These are phyloP conservation scores for Drechslerella coelobrocha DNA, from an alignment of 2,329 filamentous ascomycete genomes.

Conservation along the genomic window DNA sequence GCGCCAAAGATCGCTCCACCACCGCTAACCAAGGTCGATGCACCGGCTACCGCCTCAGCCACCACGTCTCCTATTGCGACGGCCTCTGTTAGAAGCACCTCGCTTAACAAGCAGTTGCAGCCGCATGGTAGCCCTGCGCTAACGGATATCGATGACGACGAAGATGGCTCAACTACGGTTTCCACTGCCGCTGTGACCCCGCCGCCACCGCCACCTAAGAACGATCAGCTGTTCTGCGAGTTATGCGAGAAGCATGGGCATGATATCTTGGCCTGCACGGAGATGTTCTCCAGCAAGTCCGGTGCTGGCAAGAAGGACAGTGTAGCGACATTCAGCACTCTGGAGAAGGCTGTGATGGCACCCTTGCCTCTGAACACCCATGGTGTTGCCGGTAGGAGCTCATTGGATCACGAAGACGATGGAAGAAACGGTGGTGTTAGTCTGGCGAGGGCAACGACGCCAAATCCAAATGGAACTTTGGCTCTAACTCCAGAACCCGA, in stretches of 20 bases:
- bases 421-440: constrained; percentile 34
- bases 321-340: constrained; percentile 39
- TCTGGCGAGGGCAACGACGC: constrained; percentile 28
- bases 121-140: constrained; percentile 30
- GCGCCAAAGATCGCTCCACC: background rate
- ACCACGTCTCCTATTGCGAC: background rate
- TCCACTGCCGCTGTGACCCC: constrained; percentile 35
- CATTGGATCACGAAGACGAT: constrained; percentile 40
- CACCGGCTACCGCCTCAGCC: background rate
- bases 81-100: background rate
- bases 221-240: constrained; percentile 71
- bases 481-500: constrained; percentile 60
- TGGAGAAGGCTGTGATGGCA: constrained; percentile 48
- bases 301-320: constrained; percentile 49
- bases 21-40: background rate
- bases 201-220: constrained; percentile 55
- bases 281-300: constrained; percentile 71
- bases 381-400: constrained; percentile 37
- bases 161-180: constrained; percentile 17
- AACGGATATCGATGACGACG: constrained; percentile 47
- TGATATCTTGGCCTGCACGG: constrained; percentile 91
- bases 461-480: constrained; percentile 55
- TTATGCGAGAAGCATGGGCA: constrained; percentile 92
- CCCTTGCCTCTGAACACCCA: constrained; percentile 42
- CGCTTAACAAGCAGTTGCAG: constrained; percentile 1